phyloP scores from a whole-genome alignment of 140 eudicot genomes.

The Bidens hawaiensis region DNA sequence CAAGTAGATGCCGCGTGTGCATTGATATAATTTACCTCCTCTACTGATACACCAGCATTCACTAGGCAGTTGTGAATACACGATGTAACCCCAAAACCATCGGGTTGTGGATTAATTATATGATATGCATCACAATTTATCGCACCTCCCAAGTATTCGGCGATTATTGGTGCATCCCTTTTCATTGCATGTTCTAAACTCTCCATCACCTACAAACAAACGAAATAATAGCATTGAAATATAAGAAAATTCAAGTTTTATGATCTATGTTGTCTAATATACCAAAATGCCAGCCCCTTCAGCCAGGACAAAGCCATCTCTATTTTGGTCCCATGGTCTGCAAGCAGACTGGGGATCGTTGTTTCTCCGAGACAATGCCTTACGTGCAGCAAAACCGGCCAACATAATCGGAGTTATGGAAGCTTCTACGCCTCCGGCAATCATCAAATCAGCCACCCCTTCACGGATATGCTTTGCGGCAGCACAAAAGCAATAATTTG shows the following conservation, averaged over 20 bases:
- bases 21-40: constrained; percentile 27
- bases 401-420: neutral
- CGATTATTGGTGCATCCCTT: constrained; percentile 62
- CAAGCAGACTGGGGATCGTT: neutral
- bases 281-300: constrained; percentile 15
- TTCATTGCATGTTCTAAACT: constrained; percentile 33
- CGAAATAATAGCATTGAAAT: neutral
- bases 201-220: constrained; percentile 22
- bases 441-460: too few species aligned
- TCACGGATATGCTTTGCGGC: too few species aligned
- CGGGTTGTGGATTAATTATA: constrained; percentile 51
- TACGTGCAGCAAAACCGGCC: neutral
- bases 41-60: too few species aligned
- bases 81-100: too few species aligned
- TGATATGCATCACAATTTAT: constrained; percentile 67
- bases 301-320: constrained; percentile 3
- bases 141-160: constrained; percentile 67
- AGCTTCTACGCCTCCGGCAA: neutral
- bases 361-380: constrained; percentile 1
- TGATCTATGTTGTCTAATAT: neutral
- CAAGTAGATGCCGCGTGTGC: constrained; percentile 22
- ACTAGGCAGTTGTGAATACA: too few species aligned
- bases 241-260: constrained; percentile 1
- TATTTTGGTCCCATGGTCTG: constrained; percentile 6
- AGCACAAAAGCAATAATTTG: too few species aligned